Base-by-base conservation (phyloP, 2,329 filamentous ascomycete species). In the Aspergillus vadensis region DNA sequence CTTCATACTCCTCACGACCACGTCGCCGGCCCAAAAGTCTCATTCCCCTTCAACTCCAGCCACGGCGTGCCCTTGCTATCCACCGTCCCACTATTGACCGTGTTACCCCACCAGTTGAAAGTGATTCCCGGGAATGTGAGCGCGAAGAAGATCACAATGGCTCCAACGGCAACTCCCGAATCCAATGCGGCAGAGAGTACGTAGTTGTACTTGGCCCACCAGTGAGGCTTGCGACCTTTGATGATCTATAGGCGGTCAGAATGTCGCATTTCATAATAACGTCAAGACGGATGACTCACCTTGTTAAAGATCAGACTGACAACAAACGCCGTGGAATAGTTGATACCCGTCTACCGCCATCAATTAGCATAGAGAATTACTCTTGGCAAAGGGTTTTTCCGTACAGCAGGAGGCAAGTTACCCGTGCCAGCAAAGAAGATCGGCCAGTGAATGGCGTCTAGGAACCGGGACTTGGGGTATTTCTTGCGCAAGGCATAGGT, bases 401-500 rank as follows among this genome's bases (percentile, higher is more conserved):
- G 14, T 65, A 65, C 63, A 7, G 68, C 68, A 8, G 69, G 69
- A 47, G 69, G 68, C n/a, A 70, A 27, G 23, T 67, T 69, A n/a
- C 65, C 66, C 4, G 68, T 69, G 2, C 64, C 66, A 4, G 64
- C 67, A 50, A 71, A 67, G 56, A 71, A 68, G 4, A 71, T 63
- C 4, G 69, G 69, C 65, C 65, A 67, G 68, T 60, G 74, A 10
- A 67, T 39, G 14, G 65, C 65, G 1, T 60, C 43, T 15, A 67
- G 41, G 14, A 67, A 53, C 1, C 61, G 58, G 2, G 82, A 85
- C 67, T 81, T 83, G 15, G 87, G 86, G 69, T 81, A 89, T 55
- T 79, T 79, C 52, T 85, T 82, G 5, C 85, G 85, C 39, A 87
- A 75, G 19, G 76, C 62, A 63, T 75, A 90, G 50, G 79, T 81